phyloP scores from a whole-genome alignment of 169 alveolate species.

The Theileria luwenshuni region DNA sequence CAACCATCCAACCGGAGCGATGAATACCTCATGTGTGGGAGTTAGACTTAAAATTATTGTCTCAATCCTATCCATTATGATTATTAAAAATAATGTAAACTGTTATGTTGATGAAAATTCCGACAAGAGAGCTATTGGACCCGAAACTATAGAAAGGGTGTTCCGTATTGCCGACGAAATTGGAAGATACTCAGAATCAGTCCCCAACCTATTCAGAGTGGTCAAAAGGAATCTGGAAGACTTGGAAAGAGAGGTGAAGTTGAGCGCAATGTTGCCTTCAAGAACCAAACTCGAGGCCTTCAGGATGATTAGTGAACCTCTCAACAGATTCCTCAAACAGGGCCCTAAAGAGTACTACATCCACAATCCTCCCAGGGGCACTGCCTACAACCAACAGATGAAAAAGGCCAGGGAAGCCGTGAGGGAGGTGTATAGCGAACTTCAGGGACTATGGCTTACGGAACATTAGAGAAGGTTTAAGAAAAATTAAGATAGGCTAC shows the following conservation, averaged over 20 bases:
- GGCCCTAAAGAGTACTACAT: conserved; percentile 17
- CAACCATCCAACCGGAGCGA: too few relatives aligned
- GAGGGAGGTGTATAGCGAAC: conserved; percentile 14
- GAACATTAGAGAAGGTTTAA: not conserved
- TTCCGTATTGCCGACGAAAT: conserved; percentile 20
- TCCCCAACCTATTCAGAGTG: conserved; percentile 30
- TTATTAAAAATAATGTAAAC: not conserved
- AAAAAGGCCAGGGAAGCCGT: conserved; percentile 34
- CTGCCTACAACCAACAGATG: conserved; percentile 26
- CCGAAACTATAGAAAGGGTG: not conserved
- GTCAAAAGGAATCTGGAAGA: conserved; percentile 21
- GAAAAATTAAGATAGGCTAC: too few relatives aligned
- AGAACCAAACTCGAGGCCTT: conserved; percentile 13
- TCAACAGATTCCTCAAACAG: conserved; percentile 21
- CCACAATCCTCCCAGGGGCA: conserved; percentile 39
- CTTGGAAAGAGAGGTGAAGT: conserved; percentile 25
- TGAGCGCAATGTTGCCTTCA: conserved; percentile 18
- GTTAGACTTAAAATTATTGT: too few relatives aligned
- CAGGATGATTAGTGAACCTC: conserved; percentile 18
- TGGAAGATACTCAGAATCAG: conserved; percentile 18
- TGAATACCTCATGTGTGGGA: too few relatives aligned
- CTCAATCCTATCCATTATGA: not conserved
- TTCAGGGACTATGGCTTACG: conserved; percentile 29
- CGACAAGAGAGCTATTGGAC: conserved; percentile 1
- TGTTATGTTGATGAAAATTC: not conserved